Percentiles rank a stretch among this genome's conserved stretches.
Evolutionary conservation across 257 asterid species (phyloP).

Genomic region (Fraxinus cuspidata): DNA sequence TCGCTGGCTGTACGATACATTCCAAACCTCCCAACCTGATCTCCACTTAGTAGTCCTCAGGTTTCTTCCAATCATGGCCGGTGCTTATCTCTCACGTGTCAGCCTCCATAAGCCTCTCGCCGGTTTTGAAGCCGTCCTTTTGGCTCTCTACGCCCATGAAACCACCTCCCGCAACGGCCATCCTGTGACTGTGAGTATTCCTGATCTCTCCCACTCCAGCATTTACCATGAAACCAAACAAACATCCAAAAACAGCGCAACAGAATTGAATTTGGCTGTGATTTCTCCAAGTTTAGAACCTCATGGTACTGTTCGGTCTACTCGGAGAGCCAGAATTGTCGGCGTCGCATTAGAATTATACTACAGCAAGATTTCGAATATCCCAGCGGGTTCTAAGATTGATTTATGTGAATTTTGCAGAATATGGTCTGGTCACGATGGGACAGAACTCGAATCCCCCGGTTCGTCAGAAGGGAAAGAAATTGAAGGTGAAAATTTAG

Average conservation of each 20-base stretch:
- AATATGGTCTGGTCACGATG: slow-evolving; percentile 54
- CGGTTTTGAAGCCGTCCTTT: slow-evolving; percentile 78
- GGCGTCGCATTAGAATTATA: slow-evolving; percentile 72
- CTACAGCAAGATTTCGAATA: slow-evolving; percentile 41
- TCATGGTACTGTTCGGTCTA: slow-evolving; percentile 63
- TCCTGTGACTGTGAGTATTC: slow-evolving; percentile 59
- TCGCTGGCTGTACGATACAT: slow-evolving; percentile 96
- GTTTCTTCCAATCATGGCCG: slow-evolving; percentile 71
- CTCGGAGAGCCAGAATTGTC: slow-evolving; percentile 62
- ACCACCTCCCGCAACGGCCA: slow-evolving; percentile 62
- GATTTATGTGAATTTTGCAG: slow-evolving; percentile 74
- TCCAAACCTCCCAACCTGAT: slow-evolving; percentile 65
- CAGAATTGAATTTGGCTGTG: slow-evolving; percentile 67
- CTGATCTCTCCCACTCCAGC: slow-evolving; percentile 70
- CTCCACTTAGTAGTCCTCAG: slow-evolving; percentile 87
- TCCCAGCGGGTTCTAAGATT: slow-evolving; percentile 68
- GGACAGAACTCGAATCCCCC: background rate
- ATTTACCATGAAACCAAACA: slow-evolving; percentile 74
- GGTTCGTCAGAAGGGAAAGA: background rate
- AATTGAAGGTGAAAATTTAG: background rate
- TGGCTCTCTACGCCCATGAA: slow-evolving; percentile 77
- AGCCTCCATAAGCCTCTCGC: slow-evolving; percentile 71
- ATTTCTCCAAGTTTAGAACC: slow-evolving; percentile 68
- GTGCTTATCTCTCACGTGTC: slow-evolving; percentile 76
- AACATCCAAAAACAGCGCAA: slow-evolving; percentile 39